Evolutionary conservation across 176 grass and related monocot species (phyloP).

Genomic region (Thinopyrum elongatum): DNA sequence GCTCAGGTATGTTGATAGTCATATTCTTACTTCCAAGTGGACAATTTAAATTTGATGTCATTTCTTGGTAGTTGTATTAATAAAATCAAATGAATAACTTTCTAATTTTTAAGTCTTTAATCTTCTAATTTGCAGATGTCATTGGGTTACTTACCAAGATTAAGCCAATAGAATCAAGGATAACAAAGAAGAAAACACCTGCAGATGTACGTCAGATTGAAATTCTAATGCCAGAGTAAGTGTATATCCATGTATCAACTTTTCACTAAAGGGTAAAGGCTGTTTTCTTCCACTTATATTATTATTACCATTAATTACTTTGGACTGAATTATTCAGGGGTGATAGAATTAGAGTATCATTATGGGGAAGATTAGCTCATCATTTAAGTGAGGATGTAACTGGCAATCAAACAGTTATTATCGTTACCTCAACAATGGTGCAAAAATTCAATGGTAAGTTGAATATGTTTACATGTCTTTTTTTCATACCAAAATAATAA

Average conservation of each 20-base stretch:
- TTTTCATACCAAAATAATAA: no score
- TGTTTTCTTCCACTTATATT: background rate
- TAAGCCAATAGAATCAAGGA: background rate
- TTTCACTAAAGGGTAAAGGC: background rate
- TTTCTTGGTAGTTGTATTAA: no score
- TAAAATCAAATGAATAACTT: background rate
- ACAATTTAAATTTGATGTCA: no score
- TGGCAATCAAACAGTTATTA: no score
- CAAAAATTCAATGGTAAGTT: no score
- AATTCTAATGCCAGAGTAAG: background rate
- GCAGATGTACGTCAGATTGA: background rate
- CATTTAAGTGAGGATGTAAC: no score
- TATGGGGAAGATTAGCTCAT: background rate
- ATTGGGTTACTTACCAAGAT: background rate
- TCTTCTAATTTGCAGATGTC: background rate
- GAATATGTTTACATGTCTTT: no score
- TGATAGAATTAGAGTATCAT: background rate
- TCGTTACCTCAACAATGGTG: no score
- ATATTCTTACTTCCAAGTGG: background rate
- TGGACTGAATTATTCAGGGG: background rate
- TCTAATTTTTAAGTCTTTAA: background rate
- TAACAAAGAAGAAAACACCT: background rate
- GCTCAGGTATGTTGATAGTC: background rate
- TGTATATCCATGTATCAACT: background rate
- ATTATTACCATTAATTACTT: background rate